Percentiles rank a stretch among this genome's conserved stretches.
Conservation (phyloP, 2,329 filamentous ascomycete species). For the Epichloe hybrida region DNA sequence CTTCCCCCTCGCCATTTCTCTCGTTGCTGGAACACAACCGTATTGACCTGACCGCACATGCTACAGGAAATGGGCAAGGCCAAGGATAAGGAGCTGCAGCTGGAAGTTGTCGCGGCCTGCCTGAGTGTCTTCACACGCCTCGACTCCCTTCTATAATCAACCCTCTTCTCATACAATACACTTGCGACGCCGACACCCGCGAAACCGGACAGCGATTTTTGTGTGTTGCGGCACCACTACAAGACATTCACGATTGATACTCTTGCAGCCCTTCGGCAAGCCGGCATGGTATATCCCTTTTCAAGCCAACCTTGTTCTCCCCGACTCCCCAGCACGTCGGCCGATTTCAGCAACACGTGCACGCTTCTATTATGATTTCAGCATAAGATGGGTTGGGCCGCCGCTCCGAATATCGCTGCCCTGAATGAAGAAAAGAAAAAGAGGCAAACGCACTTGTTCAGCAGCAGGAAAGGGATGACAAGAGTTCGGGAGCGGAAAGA, state of each 20-base stretch:
- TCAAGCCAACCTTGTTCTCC: neutral
- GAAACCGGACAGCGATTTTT: neutral
- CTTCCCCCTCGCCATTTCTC: too few species aligned
- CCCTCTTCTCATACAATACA: neutral
- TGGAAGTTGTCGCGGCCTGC: slow-evolving; percentile 94
- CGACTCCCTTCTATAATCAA: slow-evolving; percentile 72
- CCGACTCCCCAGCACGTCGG: neutral
- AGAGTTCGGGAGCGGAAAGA: neutral
- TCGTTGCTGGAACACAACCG: neutral
- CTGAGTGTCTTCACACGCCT: slow-evolving; percentile 95
- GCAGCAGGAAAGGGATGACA: too few species aligned
- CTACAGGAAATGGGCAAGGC: slow-evolving; percentile 60
- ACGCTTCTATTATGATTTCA: too few species aligned
- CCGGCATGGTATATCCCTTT: neutral
- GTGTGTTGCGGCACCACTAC: neutral
- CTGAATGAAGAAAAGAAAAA: too few species aligned
- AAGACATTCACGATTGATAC: neutral
- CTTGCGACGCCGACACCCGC: neutral
- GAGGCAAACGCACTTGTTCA: too few species aligned
- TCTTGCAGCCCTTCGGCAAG: neutral
- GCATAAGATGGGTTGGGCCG: too few species aligned
- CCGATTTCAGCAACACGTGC: too few species aligned
- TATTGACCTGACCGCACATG: slow-evolving; percentile 12
- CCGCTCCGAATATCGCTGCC: too few species aligned
- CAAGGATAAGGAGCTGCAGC: slow-evolving; percentile 89